Conservation (phyloP, 75 land plant genomes). For the Adiantum capillusveneris region DNA sequence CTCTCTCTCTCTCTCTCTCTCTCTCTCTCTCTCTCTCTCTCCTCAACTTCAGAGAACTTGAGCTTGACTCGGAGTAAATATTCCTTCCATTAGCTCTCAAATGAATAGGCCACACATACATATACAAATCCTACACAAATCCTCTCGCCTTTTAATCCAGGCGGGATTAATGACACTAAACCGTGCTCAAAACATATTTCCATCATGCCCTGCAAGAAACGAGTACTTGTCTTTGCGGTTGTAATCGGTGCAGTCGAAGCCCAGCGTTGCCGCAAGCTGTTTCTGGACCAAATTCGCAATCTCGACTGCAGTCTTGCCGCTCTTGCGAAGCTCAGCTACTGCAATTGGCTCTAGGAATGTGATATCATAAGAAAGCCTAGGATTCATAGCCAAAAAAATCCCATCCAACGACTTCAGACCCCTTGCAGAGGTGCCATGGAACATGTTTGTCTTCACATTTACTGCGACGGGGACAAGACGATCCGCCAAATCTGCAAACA, state of each 20-base stretch:
- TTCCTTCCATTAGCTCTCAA: too few relatives aligned
- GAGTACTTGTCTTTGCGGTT: constrained; percentile 16
- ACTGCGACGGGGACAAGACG: constrained; percentile 32
- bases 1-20: too few relatives aligned
- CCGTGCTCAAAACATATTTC: too few relatives aligned
- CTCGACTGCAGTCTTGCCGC: constrained; percentile 6
- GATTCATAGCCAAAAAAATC: constrained; percentile 59
- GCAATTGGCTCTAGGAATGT: constrained; percentile 19
- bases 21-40: too few relatives aligned
- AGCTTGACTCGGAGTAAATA: too few relatives aligned
- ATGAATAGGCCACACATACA: too few relatives aligned
- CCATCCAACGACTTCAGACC: constrained; percentile 65
- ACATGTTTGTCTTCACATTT: constrained; percentile 32
- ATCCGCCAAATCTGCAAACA: constrained; percentile 38
- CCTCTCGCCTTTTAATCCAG: too few relatives aligned
- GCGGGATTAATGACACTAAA: too few relatives aligned
- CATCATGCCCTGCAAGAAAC: constrained; percentile 23
- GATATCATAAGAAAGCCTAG: constrained; percentile 35
- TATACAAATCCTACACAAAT: too few relatives aligned
- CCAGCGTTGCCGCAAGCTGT: constrained; percentile 5
- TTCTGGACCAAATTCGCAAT: constrained; percentile 19
- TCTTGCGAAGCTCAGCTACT: not conserved
- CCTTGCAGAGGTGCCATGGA: constrained; percentile 59
- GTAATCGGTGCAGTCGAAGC: constrained; percentile 8
- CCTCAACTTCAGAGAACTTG: too few relatives aligned